These are phyloP conservation scores for Uronychia setigera DNA, from an alignment of 73 alveolate species.

Conservation along the genomic window DNA sequence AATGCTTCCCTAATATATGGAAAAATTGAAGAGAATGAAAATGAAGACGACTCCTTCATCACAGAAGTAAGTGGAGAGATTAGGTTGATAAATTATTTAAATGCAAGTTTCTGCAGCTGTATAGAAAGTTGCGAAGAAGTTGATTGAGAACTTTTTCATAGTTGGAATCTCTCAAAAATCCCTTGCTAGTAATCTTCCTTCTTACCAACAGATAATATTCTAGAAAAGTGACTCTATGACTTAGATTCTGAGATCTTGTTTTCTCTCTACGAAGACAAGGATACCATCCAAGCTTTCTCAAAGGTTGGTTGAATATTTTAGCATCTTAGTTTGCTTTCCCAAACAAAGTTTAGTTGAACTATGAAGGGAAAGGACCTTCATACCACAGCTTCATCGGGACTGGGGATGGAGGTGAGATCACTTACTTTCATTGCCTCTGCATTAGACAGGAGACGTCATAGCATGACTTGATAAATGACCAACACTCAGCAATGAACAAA, in stretches of 20 bases:
- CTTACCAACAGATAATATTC: not conserved
- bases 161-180: not conserved
- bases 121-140: too few species aligned
- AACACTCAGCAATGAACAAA: not conserved
- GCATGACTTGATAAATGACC: not conserved
- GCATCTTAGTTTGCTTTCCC: not conserved
- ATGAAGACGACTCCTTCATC: too few species aligned
- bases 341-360: not conserved
- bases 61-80: too few species aligned
- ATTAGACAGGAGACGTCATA: not conserved
- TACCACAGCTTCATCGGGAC: constrained; percentile 5
- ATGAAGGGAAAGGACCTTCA: not conserved
- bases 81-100: too few species aligned
- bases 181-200: not conserved
- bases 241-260: not conserved
- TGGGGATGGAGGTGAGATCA: not conserved
- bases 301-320: not conserved
- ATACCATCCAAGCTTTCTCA: not conserved
- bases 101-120: too few species aligned
- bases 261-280: not conserved
- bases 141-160: not conserved
- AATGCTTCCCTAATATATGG: too few species aligned
- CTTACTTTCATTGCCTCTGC: not conserved
- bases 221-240: not conserved
- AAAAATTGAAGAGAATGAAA: too few species aligned